Percentiles rank a stretch among this genome's conserved stretches.
phyloP scores from a whole-genome alignment of 75 land plant species.

The Ceratopteris richardii region DNA sequence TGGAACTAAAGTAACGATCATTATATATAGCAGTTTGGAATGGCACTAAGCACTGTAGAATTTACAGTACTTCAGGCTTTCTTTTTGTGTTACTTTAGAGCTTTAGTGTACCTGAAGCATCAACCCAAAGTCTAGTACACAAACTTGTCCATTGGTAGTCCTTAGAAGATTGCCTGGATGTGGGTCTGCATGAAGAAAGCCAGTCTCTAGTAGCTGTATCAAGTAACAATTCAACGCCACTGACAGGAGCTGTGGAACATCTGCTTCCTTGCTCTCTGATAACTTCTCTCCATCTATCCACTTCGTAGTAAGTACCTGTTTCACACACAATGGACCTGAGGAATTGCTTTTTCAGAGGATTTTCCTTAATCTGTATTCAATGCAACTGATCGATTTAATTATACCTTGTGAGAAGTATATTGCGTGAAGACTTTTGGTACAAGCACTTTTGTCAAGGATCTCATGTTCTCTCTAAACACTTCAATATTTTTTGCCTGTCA shows the following conservation, averaged over 20 bases:
- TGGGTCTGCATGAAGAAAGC: constrained; percentile 92
- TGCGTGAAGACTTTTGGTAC: constrained; percentile 24
- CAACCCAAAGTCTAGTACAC: constrained; percentile 28
- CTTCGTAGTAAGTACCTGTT: constrained; percentile 23
- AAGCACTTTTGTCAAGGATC: constrained; percentile 20
- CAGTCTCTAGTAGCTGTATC: constrained; percentile 85
- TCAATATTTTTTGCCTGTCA: constrained; percentile 25
- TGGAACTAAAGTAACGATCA: no score
- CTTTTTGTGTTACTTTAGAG: not conserved
- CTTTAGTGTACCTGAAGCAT: constrained; percentile 24
- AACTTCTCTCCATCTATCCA: constrained; percentile 38
- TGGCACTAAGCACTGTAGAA: not conserved
- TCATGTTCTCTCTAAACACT: constrained; percentile 22
- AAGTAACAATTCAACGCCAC: constrained; percentile 39
- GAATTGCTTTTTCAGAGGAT: no score
- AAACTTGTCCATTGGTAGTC: constrained; percentile 58
- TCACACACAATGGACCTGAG: no score
- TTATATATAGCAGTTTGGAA: no score
- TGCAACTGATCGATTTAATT: no score
- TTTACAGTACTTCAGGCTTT: not conserved
- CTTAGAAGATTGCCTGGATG: constrained; percentile 91
- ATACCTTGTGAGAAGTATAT: constrained; percentile 30
- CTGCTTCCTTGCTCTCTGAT: constrained; percentile 23
- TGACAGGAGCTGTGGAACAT: constrained; percentile 16
- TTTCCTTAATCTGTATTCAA: no score